These are phyloP conservation scores for Huntiella abstrusa DNA, from an alignment of 2,329 filamentous ascomycete species.

Conservation along the genomic window DNA sequence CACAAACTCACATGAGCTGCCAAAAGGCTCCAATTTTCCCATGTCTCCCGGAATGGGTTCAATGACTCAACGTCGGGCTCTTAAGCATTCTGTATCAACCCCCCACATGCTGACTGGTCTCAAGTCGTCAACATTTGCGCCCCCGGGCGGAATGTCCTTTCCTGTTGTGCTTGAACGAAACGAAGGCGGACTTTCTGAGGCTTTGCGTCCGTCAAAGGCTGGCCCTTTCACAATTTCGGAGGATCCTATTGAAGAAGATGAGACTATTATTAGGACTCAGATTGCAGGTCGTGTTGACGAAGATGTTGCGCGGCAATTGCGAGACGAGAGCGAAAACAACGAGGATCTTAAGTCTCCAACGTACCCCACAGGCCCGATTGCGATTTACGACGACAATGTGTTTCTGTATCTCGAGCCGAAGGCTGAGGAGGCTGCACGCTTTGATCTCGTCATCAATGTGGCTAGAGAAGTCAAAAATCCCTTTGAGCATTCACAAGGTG, in stretches of 20 bases:
- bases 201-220: constrained; percentile 31
- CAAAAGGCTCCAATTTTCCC: constrained; percentile 32
- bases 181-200: constrained; percentile 39
- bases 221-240: constrained; percentile 16
- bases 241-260: constrained; percentile 25
- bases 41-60: constrained; percentile 36
- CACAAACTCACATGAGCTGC: constrained; percentile 41
- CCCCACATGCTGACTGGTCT: constrained; percentile 45
- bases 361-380: constrained; percentile 65
- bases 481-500: constrained; percentile 23
- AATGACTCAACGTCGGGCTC: constrained; percentile 40
- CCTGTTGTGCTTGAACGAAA: constrained; percentile 41
- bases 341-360: constrained; percentile 66
- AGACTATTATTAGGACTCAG: constrained; percentile 40
- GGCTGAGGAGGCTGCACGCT: constrained; percentile 54
- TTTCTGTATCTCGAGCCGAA: constrained; percentile 67
- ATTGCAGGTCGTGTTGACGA: constrained; percentile 40
- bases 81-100: constrained; percentile 50
- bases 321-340: constrained; percentile 49
- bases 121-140: constrained; percentile 40
- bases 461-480: constrained; percentile 67
- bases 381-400: constrained; percentile 61
- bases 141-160: constrained; percentile 43
- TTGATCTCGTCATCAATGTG: constrained; percentile 72
- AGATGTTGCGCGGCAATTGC: constrained; percentile 26